phyloP scores from a whole-genome alignment of 176 grass and related monocot genomes.

The Metroxylon sagu region DNA sequence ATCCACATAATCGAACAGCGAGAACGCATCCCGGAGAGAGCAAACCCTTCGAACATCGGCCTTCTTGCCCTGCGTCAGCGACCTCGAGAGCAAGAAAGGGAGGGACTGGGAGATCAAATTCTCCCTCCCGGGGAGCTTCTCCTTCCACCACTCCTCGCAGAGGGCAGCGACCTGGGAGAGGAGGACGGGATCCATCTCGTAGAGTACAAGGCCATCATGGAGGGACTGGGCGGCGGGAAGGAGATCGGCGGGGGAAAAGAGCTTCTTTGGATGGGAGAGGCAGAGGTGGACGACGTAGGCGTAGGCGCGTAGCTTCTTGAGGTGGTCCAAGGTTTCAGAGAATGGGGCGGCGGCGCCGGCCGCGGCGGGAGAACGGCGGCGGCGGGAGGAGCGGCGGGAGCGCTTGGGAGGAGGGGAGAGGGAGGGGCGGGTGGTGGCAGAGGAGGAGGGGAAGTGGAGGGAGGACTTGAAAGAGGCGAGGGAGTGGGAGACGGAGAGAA shows the following conservation, averaged over 20 bases:
- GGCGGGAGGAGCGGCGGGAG: conserved; percentile 33
- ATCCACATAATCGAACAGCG: conserved; percentile 75
- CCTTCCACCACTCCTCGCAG: conserved; percentile 79
- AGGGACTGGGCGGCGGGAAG: conserved; percentile 41
- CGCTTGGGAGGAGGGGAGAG: conserved; percentile 39
- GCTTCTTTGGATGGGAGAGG: conserved; percentile 54
- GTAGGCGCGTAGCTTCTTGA: conserved; percentile 26
- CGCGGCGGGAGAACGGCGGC: conserved; percentile 10
- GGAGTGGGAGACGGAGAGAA: conserved; percentile 19
- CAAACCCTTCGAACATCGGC: conserved; percentile 60
- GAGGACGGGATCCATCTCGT: conserved; percentile 44
- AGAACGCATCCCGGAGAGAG: conserved; percentile 61
- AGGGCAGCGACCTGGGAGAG: conserved; percentile 47
- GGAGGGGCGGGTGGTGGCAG: conserved; percentile 23
- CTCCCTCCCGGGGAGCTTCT: conserved; percentile 41
- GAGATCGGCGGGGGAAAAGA: conserved; percentile 38
- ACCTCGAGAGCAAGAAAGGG: conserved; percentile 70
- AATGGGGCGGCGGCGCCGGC: background rate
- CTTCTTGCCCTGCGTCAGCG: conserved; percentile 45
- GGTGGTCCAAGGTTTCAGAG: conserved; percentile 15
- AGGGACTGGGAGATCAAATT: conserved; percentile 68
- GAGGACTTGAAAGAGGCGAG: conserved; percentile 24
- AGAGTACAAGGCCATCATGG: conserved; percentile 49
- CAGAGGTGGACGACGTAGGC: conserved; percentile 55
- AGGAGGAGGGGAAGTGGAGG: background rate